Evolutionary conservation across 768 basidiomycete genomes (phyloP).

Genomic region (Kwoniella mangroviensis): DNA sequence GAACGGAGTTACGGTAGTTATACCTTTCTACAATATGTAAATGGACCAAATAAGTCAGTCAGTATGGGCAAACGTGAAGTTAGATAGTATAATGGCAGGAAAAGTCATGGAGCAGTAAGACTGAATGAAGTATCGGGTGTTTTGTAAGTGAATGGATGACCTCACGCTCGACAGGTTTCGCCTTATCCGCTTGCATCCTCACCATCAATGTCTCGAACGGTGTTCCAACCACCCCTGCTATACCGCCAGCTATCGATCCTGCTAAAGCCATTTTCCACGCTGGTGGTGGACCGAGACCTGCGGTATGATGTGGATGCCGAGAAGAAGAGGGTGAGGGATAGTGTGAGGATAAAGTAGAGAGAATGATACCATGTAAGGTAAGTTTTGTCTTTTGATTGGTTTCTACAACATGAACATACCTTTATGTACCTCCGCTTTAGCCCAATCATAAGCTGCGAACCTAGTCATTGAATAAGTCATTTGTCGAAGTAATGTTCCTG

Average conservation of each 20-base stretch:
- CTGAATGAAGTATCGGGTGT: not conserved
- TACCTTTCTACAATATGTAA: constrained; percentile 65
- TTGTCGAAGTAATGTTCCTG: constrained; percentile 86
- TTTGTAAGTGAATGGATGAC: constrained; percentile 6
- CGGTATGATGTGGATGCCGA: constrained; percentile 10
- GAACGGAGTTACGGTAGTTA: constrained; percentile 87
- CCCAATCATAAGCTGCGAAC: constrained; percentile 93
- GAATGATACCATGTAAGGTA: no score
- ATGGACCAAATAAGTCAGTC: not conserved
- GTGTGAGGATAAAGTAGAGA: no score
- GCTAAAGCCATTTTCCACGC: constrained; percentile 81
- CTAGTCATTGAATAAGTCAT: constrained; percentile 90
- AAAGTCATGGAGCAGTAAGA: not conserved
- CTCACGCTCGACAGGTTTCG: constrained; percentile 73
- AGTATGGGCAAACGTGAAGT: no score
- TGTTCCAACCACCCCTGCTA: constrained; percentile 86
- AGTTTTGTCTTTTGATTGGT: no score
- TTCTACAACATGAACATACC: constrained; percentile 38
- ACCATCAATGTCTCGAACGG: constrained; percentile 67
- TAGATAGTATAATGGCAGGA: no score
- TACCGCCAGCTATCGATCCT: constrained; percentile 85
- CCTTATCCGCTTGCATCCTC: constrained; percentile 86
- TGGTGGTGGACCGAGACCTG: constrained; percentile 61
- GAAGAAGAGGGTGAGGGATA: constrained; percentile 3
- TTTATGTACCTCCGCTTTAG: constrained; percentile 79